phyloP scores from a whole-genome alignment of 805 yeast species.

The Ogataea pignaliae region DNA sequence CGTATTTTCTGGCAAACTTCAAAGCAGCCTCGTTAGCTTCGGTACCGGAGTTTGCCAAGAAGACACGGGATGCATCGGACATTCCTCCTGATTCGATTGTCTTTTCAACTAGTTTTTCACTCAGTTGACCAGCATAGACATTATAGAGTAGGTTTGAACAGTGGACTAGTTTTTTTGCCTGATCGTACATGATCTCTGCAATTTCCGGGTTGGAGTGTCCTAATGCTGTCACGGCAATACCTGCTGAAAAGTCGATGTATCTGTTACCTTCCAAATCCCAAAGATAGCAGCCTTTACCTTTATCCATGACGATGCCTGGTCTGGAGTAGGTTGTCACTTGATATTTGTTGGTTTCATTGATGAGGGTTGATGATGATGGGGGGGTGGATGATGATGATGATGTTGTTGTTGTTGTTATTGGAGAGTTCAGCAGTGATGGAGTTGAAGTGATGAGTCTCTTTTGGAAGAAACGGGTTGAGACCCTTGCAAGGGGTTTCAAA shows the following conservation, averaged over 20 bases:
- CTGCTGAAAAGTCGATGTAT: slow-evolving; percentile 89
- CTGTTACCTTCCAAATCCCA: slow-evolving; percentile 76
- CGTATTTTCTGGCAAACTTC: slow-evolving; percentile 73
- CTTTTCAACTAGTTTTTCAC: slow-evolving; percentile 61
- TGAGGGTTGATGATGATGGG: slow-evolving; percentile 29
- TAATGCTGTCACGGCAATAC: slow-evolving; percentile 93
- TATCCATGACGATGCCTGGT: slow-evolving; percentile 70
- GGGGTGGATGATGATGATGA: neutral
- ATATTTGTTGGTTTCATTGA: slow-evolving; percentile 46
- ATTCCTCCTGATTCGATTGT: slow-evolving; percentile 77
- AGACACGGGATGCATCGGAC: slow-evolving; percentile 71
- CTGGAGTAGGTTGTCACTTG: slow-evolving; percentile 77
- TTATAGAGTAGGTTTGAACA: slow-evolving; percentile 84
- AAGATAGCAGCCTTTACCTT: slow-evolving; percentile 75
- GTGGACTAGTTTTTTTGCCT: slow-evolving; percentile 70
- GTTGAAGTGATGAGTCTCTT: no score
- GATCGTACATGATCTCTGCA: slow-evolving; percentile 66
- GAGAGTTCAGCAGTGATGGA: no score
- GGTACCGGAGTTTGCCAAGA: slow-evolving; percentile 55
- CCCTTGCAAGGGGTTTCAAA: no score
- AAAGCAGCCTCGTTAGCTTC: slow-evolving; percentile 59
- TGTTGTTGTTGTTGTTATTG: no score
- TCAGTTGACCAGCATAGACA: slow-evolving; percentile 75
- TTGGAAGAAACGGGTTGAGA: no score
- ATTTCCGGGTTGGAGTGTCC: slow-evolving; percentile 83